These are phyloP conservation scores for Aspergillus awamori DNA, from an alignment of 2,329 filamentous ascomycete species.

Conservation along the genomic window DNA sequence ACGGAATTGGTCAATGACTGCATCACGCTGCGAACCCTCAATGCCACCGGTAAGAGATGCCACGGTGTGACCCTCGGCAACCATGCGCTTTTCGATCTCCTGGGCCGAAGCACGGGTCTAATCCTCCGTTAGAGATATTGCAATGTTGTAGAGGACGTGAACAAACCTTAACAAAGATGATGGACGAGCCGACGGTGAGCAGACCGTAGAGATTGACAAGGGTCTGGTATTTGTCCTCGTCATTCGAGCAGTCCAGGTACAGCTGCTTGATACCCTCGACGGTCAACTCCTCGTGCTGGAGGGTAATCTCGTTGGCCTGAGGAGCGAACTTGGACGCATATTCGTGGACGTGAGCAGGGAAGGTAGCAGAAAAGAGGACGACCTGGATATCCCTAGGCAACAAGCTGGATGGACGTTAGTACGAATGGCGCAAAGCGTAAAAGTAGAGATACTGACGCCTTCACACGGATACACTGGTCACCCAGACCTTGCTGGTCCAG, in stretches of 20 bases:
- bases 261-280: constrained; percentile 98
- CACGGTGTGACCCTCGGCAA: constrained; percentile 85
- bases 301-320: constrained; percentile 79
- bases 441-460: constrained; percentile 61
- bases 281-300: constrained; percentile 88
- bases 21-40: constrained; percentile 80
- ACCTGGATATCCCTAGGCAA: constrained; percentile 78
- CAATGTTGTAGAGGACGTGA: not conserved
- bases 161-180: constrained; percentile 91
- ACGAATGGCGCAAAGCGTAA: not conserved
- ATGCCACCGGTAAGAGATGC: constrained; percentile 86
- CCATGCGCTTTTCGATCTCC: constrained; percentile 84
- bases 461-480: constrained; percentile 91
- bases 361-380: constrained; percentile 93
- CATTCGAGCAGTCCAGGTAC: constrained; percentile 87
- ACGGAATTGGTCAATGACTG: constrained; percentile 83
- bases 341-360: constrained; percentile 79
- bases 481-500: constrained; percentile 92
- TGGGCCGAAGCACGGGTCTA: constrained; percentile 83
- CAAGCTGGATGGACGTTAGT: constrained; percentile 54
- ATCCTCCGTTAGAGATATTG: constrained; percentile 22
- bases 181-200: constrained; percentile 95
- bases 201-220: constrained; percentile 92
- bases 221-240: constrained; percentile 82
- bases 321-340: constrained; percentile 87